Conservation (phyloP, 495 filamentous ascomycete genomes). For the Daldinia grandis region DNA sequence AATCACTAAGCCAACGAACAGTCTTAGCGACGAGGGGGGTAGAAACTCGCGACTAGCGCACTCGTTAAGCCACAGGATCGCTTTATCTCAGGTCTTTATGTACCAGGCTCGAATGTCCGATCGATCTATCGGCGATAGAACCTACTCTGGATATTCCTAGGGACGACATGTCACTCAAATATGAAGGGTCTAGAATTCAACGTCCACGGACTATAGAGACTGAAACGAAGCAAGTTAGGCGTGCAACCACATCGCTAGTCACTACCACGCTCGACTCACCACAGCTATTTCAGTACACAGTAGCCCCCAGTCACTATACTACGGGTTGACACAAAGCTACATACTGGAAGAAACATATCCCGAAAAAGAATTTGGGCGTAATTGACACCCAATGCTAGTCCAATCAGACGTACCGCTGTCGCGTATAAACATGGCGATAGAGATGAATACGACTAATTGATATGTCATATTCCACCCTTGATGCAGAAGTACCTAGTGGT, state of each 20-base stretch:
- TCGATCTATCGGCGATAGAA: not conserved
- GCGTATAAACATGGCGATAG: not conserved
- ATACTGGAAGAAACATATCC: not conserved
- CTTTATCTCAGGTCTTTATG: conserved; percentile 17
- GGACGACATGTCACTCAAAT: not conserved
- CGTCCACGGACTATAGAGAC: not conserved
- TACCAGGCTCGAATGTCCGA: conserved; percentile 17
- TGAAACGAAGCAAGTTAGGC: not conserved
- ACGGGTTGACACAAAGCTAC: not conserved
- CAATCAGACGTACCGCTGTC: not conserved
- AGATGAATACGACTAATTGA: not conserved
- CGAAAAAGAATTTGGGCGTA: not conserved
- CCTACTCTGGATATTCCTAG: not conserved
- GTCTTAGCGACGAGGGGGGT: not conserved
- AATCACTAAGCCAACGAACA: not conserved
- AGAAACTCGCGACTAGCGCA: not conserved
- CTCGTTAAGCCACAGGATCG: conserved; percentile 2
- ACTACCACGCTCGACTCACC: not conserved
- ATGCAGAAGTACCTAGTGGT: not conserved
- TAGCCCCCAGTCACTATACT: not conserved
- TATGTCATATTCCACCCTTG: not conserved
- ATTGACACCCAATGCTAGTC: not conserved
- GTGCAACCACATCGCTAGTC: not conserved
- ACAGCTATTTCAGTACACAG: not conserved
- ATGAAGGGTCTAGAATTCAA: not conserved